Base-by-base conservation (phyloP, 148 eudicot species). In the Rhododendron mucronatum region DNA sequence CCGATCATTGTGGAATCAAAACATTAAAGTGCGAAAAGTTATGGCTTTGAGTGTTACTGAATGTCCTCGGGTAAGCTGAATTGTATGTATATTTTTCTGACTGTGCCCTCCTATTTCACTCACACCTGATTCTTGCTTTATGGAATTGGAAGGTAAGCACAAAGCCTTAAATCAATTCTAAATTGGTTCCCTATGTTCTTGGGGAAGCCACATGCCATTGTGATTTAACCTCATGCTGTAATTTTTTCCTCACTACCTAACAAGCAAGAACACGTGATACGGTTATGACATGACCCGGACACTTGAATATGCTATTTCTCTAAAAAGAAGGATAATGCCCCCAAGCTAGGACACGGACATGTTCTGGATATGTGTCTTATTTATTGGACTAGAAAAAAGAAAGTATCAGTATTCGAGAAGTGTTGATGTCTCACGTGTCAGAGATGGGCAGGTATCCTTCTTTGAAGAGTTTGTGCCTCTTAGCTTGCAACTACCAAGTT, bases 21-120 rank as follows among this genome's bases (percentile, higher is more conserved):
- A 20, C 41, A 15, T 74, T 15, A 37, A 65, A 47, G 61, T 89
- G 45, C 85, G 92, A 48, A 86, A 89, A 78, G 75, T 87, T n/a
- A 87, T 91, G 91, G 14, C 59, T 57, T 87, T 85, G 21, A 41
- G 84, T 55, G 85, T 71, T 82, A 69, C 82, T 78, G 85, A 82
- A 67, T 79, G 73, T 84, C 89, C 92, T 53, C 86, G 78, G 91
- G 90, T 91, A 86, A 57, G 89, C 7, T 84, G 23, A 23, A 35
- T 47, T 41, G 45, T 41, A 5, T 41, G 18, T 79, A n/a, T n/a
- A 18, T 18, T 10, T 47, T 35, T 59, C 53, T 39, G 20, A 78
- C 2, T 30, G 14, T n/a, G 14, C 44, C 50, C 78, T 26, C 61
- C 50, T 33, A n/a, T 44, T 79, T 81, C 37, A 44, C 45, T 30